phyloP scores from a whole-genome alignment of 805 yeast genomes.

The Candida nanaspora region DNA sequence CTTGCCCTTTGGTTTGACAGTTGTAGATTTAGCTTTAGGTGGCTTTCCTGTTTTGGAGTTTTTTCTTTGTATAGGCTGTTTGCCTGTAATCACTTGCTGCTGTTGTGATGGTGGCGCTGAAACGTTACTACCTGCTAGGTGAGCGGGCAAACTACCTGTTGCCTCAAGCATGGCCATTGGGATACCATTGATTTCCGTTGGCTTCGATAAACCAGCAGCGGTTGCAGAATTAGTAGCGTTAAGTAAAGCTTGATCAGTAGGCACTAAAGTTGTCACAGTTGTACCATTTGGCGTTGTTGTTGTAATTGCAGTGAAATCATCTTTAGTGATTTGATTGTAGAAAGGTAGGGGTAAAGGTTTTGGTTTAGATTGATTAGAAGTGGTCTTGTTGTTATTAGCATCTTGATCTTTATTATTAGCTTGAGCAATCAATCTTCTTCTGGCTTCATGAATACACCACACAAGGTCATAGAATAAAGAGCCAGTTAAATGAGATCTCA shows the following conservation, averaged over 20 bases:
- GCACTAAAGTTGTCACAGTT: constrained; percentile 80
- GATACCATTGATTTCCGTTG: constrained; percentile 31
- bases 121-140: neutral
- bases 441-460: constrained; percentile 92
- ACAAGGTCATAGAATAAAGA: constrained; percentile 87
- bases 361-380: constrained; percentile 2
- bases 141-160: constrained; percentile 54
- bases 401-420: constrained; percentile 6
- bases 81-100: neutral
- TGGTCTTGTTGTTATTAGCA: constrained; percentile 14
- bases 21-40: neutral
- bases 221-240: constrained; percentile 51
- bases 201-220: constrained; percentile 50
- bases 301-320: constrained; percentile 78
- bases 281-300: constrained; percentile 91
- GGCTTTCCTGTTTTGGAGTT: neutral
- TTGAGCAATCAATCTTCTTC: constrained; percentile 54
- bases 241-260: constrained; percentile 69
- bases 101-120: neutral
- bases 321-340: constrained; percentile 83
- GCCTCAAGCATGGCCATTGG: constrained; percentile 58
- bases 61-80: neutral
- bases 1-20: constrained; percentile 1
- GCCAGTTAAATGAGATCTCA: constrained; percentile 90
- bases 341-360: constrained; percentile 66